Conservation (phyloP, 495 filamentous ascomycete genomes). For the Cladorrhinum samala region DNA sequence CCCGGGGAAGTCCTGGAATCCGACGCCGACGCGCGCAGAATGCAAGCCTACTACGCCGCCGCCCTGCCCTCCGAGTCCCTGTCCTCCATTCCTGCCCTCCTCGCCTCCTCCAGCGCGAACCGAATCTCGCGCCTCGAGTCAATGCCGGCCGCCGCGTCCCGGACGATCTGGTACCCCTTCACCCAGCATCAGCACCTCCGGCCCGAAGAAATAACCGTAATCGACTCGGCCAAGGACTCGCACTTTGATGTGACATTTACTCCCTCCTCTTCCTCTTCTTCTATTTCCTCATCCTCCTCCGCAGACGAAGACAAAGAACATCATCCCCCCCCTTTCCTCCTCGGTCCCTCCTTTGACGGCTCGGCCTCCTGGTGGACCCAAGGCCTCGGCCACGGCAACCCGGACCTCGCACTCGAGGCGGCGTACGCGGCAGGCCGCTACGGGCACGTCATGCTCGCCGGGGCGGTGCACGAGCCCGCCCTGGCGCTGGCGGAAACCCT, state of each 20-base stretch:
- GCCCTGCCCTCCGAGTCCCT: constrained; percentile 2
- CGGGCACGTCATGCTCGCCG: constrained; percentile 79
- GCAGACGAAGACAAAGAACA: too few species aligned
- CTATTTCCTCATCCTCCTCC: too few species aligned
- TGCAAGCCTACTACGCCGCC: constrained; percentile 53
- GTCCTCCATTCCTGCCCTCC: neutral
- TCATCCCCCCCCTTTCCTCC: too few species aligned
- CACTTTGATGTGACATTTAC: constrained; percentile 61
- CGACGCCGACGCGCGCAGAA: constrained; percentile 50
- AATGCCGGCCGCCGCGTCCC: constrained; percentile 52
- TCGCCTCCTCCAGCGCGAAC: neutral
- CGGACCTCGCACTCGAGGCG: constrained; percentile 58
- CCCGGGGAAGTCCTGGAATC: too few species aligned
- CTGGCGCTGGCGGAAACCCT: constrained; percentile 56
- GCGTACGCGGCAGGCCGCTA: constrained; percentile 78
- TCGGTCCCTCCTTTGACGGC: constrained; percentile 64
- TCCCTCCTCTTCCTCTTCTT: neutral
- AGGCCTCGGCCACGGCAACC: constrained; percentile 70
- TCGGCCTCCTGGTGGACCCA: constrained; percentile 87
- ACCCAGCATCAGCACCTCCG: constrained; percentile 64
- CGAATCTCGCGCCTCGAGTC: constrained; percentile 50
- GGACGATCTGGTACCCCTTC: constrained; percentile 74
- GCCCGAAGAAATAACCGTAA: constrained; percentile 54
- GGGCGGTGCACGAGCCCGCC: constrained; percentile 65
- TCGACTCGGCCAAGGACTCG: constrained; percentile 71